Percentiles rank a stretch among this genome's conserved stretches.
These are phyloP conservation scores for Protea cynaroides DNA, from an alignment of 164 flowering plant genomes.

Conservation along the genomic window DNA sequence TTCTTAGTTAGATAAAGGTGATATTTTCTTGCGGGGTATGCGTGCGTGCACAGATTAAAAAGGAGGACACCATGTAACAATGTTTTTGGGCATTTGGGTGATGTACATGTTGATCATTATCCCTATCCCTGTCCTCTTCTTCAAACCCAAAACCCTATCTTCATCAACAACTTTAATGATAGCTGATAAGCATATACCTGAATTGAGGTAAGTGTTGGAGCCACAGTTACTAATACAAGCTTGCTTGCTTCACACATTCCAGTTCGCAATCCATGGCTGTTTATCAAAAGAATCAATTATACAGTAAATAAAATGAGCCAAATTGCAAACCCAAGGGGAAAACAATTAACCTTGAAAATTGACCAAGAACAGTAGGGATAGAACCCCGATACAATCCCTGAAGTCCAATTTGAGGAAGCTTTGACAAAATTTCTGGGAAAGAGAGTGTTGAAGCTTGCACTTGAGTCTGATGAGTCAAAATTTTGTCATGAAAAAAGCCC, in stretches of 20 bases:
- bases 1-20: neutral
- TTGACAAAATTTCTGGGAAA: constrained; percentile 75
- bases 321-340: constrained; percentile 8
- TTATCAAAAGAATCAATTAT: constrained; percentile 11
- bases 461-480: constrained; percentile 54
- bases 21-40: too few species aligned
- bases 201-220: constrained; percentile 77
- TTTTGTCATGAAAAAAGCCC: constrained; percentile 1
- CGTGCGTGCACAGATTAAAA: neutral
- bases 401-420: constrained; percentile 81
- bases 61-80: too few species aligned
- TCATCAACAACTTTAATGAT: neutral
- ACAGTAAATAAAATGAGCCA: constrained; percentile 4
- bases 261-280: constrained; percentile 96
- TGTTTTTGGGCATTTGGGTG: too few species aligned
- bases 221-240: constrained; percentile 68
- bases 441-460: constrained; percentile 94
- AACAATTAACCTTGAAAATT: constrained; percentile 76
- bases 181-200: constrained; percentile 45
- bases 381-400: constrained; percentile 87
- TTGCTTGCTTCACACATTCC: constrained; percentile 96
- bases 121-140: too few species aligned
- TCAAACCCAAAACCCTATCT: too few species aligned
- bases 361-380: constrained; percentile 89
- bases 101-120: too few species aligned